phyloP scores from a whole-genome alignment of 352 stramenopile genomes.

The Peronospora farinosa region DNA sequence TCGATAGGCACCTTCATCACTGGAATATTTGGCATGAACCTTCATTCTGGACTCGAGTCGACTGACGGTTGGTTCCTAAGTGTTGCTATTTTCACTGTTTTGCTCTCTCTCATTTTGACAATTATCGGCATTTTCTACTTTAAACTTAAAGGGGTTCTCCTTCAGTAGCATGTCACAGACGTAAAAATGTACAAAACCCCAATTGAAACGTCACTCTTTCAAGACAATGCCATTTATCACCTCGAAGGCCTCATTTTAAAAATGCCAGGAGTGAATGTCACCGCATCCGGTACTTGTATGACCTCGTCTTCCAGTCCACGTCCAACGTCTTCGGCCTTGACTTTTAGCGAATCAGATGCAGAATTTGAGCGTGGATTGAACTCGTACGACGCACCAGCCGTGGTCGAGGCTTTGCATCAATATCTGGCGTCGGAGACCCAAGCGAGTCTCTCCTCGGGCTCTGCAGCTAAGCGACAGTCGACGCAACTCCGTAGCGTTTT shows the following conservation, averaged over 20 bases:
- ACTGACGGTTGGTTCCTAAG: constrained; percentile 47
- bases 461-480: constrained; percentile 63
- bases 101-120: constrained; percentile 38
- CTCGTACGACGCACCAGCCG: constrained; percentile 59
- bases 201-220: constrained; percentile 1
- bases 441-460: constrained; percentile 43
- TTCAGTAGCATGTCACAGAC: constrained; percentile 19
- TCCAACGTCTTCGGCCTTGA: constrained; percentile 19
- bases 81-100: constrained; percentile 35
- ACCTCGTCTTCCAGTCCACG: not conserved
- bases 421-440: constrained; percentile 71
- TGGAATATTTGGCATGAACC: constrained; percentile 70
- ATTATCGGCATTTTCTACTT: constrained; percentile 50
- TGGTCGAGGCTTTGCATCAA: constrained; percentile 52
- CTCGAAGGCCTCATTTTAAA: too few species aligned
- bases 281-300: not conserved
- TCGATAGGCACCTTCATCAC: constrained; percentile 56
- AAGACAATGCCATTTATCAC: not conserved
- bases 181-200: not conserved
- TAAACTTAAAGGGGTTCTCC: constrained; percentile 47
- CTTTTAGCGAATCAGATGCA: constrained; percentile 56
- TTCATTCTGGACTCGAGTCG: constrained; percentile 42
- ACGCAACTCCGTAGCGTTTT: constrained; percentile 73
- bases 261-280: constrained; percentile 7
- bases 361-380: constrained; percentile 60